phyloP scores from a whole-genome alignment of 2,329 filamentous ascomycete species.

The Ascomycota sp. region DNA sequence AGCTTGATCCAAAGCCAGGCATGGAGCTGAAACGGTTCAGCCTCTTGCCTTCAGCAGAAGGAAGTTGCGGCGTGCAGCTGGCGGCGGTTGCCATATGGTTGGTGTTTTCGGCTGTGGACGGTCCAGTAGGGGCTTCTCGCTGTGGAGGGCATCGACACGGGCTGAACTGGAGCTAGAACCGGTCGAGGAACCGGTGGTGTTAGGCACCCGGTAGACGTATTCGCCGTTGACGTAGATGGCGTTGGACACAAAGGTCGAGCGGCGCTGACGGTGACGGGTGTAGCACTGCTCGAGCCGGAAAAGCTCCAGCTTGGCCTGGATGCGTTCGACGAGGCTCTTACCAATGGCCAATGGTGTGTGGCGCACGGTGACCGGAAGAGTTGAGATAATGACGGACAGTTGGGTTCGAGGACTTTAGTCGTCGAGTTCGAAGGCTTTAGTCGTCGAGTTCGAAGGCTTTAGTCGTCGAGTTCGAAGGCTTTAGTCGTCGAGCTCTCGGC shows the following conservation, averaged over 20 bases:
- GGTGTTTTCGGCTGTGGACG: constrained; percentile 6
- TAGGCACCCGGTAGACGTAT: constrained; percentile 61
- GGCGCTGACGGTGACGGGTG: constrained; percentile 67
- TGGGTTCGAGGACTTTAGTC: too few relatives aligned
- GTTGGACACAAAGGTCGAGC: constrained; percentile 73
- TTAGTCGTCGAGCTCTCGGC: too few relatives aligned
- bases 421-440: too few relatives aligned
- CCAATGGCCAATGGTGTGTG: constrained; percentile 15
- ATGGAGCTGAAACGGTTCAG: constrained; percentile 35
- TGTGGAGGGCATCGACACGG: constrained; percentile 16
- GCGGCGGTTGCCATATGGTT: constrained; percentile 7
- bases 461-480: too few relatives aligned
- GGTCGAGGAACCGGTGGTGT: constrained; percentile 34
- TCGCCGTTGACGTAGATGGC: constrained; percentile 90
- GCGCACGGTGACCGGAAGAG: too few relatives aligned
- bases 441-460: too few relatives aligned
- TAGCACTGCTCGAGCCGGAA: constrained; percentile 92
- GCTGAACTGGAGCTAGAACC: constrained; percentile 15
- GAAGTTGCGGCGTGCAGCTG: not conserved
- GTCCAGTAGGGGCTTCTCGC: constrained; percentile 10
- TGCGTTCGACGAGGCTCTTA: constrained; percentile 33
- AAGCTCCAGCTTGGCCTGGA: constrained; percentile 60
- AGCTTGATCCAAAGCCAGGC: constrained; percentile 26
- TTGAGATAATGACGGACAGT: too few relatives aligned
- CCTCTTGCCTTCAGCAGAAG: constrained; percentile 21